Base-by-base conservation (phyloP, 2,329 filamentous ascomycete genomes). In the Penicillium sp. region DNA sequence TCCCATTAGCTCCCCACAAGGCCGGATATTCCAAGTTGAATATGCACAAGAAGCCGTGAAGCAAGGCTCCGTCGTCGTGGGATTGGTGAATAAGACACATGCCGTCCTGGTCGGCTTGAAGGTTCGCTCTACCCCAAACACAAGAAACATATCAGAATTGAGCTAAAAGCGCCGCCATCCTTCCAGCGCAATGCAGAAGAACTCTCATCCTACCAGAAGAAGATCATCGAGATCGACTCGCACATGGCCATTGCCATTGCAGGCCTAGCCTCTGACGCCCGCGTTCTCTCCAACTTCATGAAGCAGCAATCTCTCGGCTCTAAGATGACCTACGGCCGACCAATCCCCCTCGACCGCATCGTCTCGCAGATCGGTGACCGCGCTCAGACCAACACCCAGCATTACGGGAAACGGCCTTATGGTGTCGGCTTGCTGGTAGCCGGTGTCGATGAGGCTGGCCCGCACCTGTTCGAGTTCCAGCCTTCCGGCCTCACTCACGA, bases 271-370 rank as follows among this genome's bases (percentile, higher is more conserved):
- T 96, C 93, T 53, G 94, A 99, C 76, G 94, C 93, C 71, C 94
- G 94, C 70, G 94, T 99, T 66, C 91, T 99, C 66, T 96, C 92
- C 81, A 99, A 99, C 85, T 99, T 96, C 81, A 97, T 99, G 93
- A 97, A 96, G 81, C 91, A 96, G 79, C 94, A 97, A 79, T 95
- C 90, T 59, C 90, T 99, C 68, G 89, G 90, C 68, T 93, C 94
- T 67, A 91, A 93, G 74, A 87, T 99, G 66, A 96, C 91, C 52
- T 97, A 96, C 80, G 93, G 90, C 76, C 92, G 94, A 63, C 86
- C 92, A 63, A 94, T 99, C 72, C 90, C 91, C 29, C 81, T 97
- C 70, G 87, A 90, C 69, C 88, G 89, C 58, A 90, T 97, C 66
- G 92, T 96, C 63, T 83, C 86, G 61, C 88, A 93, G 76, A 96